These are phyloP conservation scores for Gentiana straminea DNA, from an alignment of 257 asterid species.

Conservation along the genomic window DNA sequence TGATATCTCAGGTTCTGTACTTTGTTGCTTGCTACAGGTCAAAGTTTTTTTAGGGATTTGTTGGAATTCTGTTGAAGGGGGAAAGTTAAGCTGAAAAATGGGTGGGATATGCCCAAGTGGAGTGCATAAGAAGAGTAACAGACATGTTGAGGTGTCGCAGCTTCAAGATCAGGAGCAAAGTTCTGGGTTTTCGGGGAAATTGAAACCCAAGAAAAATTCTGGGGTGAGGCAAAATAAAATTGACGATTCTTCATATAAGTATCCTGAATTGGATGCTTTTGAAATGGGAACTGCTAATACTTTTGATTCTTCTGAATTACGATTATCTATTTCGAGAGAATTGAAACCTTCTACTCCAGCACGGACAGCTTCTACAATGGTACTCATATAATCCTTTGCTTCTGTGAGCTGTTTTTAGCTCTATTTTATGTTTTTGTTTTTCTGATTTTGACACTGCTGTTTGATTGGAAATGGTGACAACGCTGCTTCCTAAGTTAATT, in stretches of 20 bases:
- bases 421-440: neutral
- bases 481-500: neutral
- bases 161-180: conserved; percentile 36
- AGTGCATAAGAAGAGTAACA: conserved; percentile 34
- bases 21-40: too few relatives aligned
- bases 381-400: conserved; percentile 14
- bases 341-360: conserved; percentile 67
- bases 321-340: conserved; percentile 48
- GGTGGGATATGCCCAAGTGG: conserved; percentile 92
- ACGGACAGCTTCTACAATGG: conserved; percentile 51
- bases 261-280: conserved; percentile 40
- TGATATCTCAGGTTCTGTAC: too few relatives aligned
- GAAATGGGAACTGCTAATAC: conserved; percentile 42
- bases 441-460: neutral
- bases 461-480: too few relatives aligned
- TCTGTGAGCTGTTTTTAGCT: neutral
- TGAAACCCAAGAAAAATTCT: conserved; percentile 36
- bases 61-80: neutral
- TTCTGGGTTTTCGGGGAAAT: conserved; percentile 74
- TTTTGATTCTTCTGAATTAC: conserved; percentile 73
- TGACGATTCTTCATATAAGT: conserved; percentile 30
- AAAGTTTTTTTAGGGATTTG: neutral
- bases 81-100: conserved; percentile 31
- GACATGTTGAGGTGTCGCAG: conserved; percentile 27
- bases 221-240: conserved; percentile 37